phyloP scores from a whole-genome alignment of 106 monocot species.

The Ottelia alismoides region DNA sequence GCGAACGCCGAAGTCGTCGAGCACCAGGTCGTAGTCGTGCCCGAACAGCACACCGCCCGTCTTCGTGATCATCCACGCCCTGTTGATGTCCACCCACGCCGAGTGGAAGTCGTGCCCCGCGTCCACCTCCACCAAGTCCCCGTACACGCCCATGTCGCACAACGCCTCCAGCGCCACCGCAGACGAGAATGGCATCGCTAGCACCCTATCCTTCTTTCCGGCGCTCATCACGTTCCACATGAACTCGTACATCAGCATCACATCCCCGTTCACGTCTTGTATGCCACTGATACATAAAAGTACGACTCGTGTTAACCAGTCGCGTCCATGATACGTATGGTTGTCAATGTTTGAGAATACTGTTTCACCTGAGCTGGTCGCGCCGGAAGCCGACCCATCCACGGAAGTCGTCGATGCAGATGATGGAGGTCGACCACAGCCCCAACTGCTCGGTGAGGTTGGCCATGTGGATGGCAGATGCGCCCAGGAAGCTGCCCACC shows the following conservation, averaged over 20 bases:
- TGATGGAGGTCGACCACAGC: constrained; percentile 22
- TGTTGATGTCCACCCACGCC: constrained; percentile 9
- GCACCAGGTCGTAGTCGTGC: not conserved
- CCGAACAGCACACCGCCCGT: constrained; percentile 9
- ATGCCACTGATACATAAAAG: too few species aligned
- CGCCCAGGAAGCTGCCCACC: constrained; percentile 74
- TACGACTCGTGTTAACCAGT: too few species aligned
- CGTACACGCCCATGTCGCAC: constrained; percentile 55
- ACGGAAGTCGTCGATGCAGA: constrained; percentile 77
- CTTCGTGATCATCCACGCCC: constrained; percentile 1
- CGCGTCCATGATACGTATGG: too few species aligned
- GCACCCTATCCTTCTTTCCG: constrained; percentile 14
- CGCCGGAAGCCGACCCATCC: constrained; percentile 64
- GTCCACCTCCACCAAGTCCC: constrained; percentile 68
- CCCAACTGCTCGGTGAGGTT: constrained; percentile 22
- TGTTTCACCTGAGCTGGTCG: not conserved
- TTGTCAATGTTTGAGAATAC: not conserved
- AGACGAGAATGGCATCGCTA: constrained; percentile 65
- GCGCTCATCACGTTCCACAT: constrained; percentile 36
- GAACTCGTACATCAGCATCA: constrained; percentile 56
- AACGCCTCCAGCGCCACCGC: constrained; percentile 32
- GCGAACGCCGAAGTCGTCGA: constrained; percentile 1
- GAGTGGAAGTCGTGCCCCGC: constrained; percentile 71
- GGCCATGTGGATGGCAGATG: constrained; percentile 89
- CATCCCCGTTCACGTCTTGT: constrained; percentile 27